Evolutionary conservation across 352 stramenopile genomes (phyloP).

Genomic region (Globisporangium megalacanthum): DNA sequence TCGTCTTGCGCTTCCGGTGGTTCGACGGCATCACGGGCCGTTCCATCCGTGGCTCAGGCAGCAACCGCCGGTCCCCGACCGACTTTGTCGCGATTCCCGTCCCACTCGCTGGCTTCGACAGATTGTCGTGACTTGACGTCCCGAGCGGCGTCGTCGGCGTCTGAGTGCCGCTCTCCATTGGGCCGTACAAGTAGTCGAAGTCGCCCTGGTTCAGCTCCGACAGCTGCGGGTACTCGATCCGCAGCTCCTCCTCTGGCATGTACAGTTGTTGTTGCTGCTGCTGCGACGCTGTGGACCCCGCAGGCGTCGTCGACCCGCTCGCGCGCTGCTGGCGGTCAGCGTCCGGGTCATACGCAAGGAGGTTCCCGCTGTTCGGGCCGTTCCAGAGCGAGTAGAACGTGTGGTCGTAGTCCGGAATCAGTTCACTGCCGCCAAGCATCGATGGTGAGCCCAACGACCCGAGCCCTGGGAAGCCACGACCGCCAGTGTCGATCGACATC

Average conservation of each 20-base stretch:
- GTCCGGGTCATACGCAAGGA: conserved; percentile 52
- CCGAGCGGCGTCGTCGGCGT: conserved; percentile 43
- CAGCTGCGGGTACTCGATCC: conserved; percentile 67
- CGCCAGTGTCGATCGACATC: conserved; percentile 13
- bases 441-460: conserved; percentile 20
- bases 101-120: conserved; percentile 22
- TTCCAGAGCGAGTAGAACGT: conserved; percentile 72
- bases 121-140: conserved; percentile 14
- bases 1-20: conserved; percentile 33
- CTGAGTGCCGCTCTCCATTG: conserved; percentile 40
- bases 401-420: conserved; percentile 67
- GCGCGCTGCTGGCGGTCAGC: conserved; percentile 20
- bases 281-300: neutral
- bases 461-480: conserved; percentile 7
- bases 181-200: conserved; percentile 64
- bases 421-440: conserved; percentile 51
- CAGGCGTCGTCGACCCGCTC: neutral
- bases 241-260: conserved; percentile 55
- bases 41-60: conserved; percentile 36
- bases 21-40: conserved; percentile 25
- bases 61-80: conserved; percentile 5
- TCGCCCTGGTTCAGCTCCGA: conserved; percentile 67
- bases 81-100: conserved; percentile 2
- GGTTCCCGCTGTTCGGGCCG: conserved; percentile 24
- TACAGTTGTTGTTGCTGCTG: conserved; percentile 29